Evolutionary conservation across 2,329 filamentous ascomycete genomes (phyloP), one percentile per base, ranked within the genome.

Genomic region (Trichoderma hamatum): DNA sequence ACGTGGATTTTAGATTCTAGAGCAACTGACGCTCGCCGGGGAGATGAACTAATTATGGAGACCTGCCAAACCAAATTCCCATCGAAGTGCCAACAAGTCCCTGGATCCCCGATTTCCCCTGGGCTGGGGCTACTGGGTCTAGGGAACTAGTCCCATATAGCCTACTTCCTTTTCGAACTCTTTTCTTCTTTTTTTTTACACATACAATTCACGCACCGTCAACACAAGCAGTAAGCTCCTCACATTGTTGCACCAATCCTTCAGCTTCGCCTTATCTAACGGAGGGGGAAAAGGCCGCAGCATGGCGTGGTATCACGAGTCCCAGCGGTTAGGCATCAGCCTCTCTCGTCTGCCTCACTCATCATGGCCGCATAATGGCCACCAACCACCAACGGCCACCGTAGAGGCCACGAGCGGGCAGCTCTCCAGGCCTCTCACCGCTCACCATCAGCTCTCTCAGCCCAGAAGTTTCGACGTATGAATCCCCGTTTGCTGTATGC

Each of bases 401-500:
- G n/a, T 3, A 49, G 21, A 11, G n/a, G 11, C 46, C 10, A 21
- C 46, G 3, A 13, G 46, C 46, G 46, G 46, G 46, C 46, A 49
- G 46, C n/a, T 14, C 24, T 19, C 39, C n/a, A 21, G 19, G 21
- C 26, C 49, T 43, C 16, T 24, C 28, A 10, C 21, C 49, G 28
- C 10, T 2, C 61, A 30, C 6, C 24, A 16, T 56, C 24, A 14
- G 51, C 61, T 43, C 62, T 19, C n/a, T 56, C 55, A 32, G 3
- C 6, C 34, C 43, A 51, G 34, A 24, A 30, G 54, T 19, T 26
- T 21, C 19, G 19, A 24, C 6, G 43, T n/a, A 28, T 16, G 19
- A 65, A 19, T 16, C 21, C 39, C 51, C 62, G 62, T 65, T 55
- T 32, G 49, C 34, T 36, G 34, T 26, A 34, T 55, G 62, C 24